phyloP scores from a whole-genome alignment of 2,329 filamentous ascomycete species.

The Arthrinium phaeospermum region DNA sequence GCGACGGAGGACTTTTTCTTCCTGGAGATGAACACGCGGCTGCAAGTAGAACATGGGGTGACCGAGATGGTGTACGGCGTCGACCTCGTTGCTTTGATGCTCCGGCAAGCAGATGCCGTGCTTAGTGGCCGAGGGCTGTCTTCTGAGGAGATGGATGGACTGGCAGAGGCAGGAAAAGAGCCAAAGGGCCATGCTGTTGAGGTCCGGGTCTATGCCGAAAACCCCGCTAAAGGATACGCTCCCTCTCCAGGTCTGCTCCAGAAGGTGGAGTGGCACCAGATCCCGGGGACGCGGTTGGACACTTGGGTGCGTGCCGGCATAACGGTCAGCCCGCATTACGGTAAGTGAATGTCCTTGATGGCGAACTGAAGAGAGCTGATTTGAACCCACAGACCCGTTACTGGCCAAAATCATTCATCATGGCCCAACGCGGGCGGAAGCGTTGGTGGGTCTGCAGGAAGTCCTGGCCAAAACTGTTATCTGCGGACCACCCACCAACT shows the following conservation, averaged over 20 bases:
- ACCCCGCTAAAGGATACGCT: conserved; percentile 61
- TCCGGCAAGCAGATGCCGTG: conserved; percentile 43
- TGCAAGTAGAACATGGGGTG: conserved; percentile 81
- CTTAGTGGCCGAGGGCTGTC: conserved; percentile 26
- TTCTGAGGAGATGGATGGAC: conserved; percentile 22
- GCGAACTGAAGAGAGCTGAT: background rate
- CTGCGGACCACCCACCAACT: background rate
- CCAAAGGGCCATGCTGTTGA: conserved; percentile 45
- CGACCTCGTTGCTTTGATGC: conserved; percentile 68
- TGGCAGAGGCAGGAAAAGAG: conserved; percentile 22
- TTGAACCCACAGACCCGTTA: background rate
- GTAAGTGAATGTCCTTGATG: conserved; percentile 29
- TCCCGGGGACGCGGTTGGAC: conserved; percentile 59
- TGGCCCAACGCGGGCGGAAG: background rate
- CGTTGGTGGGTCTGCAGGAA: background rate
- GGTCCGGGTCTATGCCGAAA: conserved; percentile 51
- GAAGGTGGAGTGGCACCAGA: conserved; percentile 59
- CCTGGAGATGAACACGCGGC: conserved; percentile 60
- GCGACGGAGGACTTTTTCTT: conserved; percentile 64
- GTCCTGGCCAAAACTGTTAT: background rate
- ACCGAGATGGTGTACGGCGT: conserved; percentile 79
- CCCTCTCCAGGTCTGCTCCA: conserved; percentile 66
- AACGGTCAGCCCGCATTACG: conserved; percentile 62
- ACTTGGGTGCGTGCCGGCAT: conserved; percentile 67
- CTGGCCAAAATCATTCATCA: background rate